Conservation (phyloP, 331 rosid species). For the Stylosanthes scabra region DNA sequence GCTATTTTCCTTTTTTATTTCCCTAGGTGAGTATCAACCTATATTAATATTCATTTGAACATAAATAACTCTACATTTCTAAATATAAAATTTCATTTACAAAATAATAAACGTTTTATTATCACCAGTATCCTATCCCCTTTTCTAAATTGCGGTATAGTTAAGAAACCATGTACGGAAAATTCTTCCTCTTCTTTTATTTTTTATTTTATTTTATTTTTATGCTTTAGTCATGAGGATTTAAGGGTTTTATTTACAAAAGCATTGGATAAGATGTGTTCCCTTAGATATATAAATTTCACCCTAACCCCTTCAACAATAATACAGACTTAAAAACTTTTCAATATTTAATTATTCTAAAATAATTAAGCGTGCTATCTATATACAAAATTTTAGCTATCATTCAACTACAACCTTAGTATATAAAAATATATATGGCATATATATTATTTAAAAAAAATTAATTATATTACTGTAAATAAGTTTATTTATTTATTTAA, state of each 20-base stretch:
- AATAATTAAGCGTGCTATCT: too few species aligned
- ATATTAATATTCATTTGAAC: conserved; percentile 29
- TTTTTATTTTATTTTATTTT: not conserved
- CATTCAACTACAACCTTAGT: too few species aligned
- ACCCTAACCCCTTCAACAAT: not conserved
- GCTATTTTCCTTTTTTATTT: conserved; percentile 20
- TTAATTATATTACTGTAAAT: too few species aligned
- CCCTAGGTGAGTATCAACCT: conserved; percentile 40
- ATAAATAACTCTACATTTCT: conserved; percentile 25
- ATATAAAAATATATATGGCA: too few species aligned
- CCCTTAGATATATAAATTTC: not conserved
- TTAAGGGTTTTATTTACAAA: conserved; percentile 11
- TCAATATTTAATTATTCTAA: too few species aligned
- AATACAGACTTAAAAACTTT: not conserved
- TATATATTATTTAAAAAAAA: too few species aligned
- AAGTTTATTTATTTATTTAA: too few species aligned
- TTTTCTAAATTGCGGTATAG: conserved; percentile 8
- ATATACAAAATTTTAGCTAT: too few species aligned
- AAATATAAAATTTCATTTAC: conserved; percentile 32
- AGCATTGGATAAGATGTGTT: not conserved
- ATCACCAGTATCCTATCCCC: not conserved
- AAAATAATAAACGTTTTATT: conserved; percentile 17
- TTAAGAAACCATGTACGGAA: conserved; percentile 29
- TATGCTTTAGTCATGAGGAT: conserved; percentile 3
- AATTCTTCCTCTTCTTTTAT: not conserved